A percentile compares a stretch with the other conserved stretches of the same genome.
Evolutionary conservation across 1,284 basidiomycete genomes (phyloP).

Genomic region (Rhodotorula sp.): DNA sequence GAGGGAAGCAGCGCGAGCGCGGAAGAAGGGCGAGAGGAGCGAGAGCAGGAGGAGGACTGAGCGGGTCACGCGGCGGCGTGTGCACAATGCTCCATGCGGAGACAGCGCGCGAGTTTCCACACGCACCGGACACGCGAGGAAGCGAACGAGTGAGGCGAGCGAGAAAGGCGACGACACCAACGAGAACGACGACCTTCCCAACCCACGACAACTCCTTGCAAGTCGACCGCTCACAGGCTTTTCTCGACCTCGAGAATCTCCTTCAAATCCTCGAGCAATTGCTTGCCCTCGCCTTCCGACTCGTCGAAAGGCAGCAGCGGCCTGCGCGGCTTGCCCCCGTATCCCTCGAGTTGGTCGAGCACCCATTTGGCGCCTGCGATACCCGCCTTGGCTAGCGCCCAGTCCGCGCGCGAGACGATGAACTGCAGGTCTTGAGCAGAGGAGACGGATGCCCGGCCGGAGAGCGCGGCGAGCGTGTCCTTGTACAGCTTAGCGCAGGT

Average conservation of each 20-base stretch:
- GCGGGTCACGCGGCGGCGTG: background rate
- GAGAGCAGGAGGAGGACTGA: background rate
- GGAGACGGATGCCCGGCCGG: background rate
- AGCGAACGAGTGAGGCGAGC: background rate
- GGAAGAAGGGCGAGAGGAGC: background rate
- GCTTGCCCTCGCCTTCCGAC: slow-evolving; percentile 17
- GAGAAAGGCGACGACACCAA: background rate
- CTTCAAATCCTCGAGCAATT: slow-evolving; percentile 26
- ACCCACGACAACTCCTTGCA: background rate
- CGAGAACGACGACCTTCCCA: slow-evolving; percentile 4
- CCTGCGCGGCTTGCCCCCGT: slow-evolving; percentile 30
- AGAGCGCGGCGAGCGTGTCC: slow-evolving; percentile 25
- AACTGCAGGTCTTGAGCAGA: slow-evolving; percentile 12
- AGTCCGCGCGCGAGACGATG: slow-evolving; percentile 32
- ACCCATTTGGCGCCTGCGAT: slow-evolving; percentile 31
- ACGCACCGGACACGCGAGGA: background rate
- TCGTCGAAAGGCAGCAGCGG: slow-evolving; percentile 30
- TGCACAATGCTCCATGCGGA: background rate
- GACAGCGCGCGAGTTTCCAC: background rate
- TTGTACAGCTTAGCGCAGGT: slow-evolving; percentile 33
- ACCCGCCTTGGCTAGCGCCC: slow-evolving; percentile 27
- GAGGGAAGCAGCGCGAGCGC: background rate
- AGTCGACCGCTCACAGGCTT: background rate
- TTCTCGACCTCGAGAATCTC: slow-evolving; percentile 28
- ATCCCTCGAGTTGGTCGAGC: slow-evolving; percentile 18